Base-by-base conservation (phyloP, 352 stramenopile genomes). In the Phytophthora nicotianae region DNA sequence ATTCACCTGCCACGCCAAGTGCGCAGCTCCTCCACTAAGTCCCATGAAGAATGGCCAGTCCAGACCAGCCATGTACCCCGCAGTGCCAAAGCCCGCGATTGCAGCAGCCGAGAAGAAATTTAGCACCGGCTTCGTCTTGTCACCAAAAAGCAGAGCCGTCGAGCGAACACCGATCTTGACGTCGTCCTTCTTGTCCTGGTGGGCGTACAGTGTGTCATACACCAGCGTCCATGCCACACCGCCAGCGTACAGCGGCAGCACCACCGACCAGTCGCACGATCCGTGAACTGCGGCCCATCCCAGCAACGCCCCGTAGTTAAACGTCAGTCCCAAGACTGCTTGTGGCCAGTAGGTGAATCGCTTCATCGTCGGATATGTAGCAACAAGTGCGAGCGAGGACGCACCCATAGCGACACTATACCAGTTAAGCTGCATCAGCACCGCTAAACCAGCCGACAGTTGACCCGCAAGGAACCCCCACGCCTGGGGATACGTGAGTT, bases 201-300 rank as follows among this genome's bases (percentile, higher is more conserved):
- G 96, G 11, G 97, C 98, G 79, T 99, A 99, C 20, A 99, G 74
- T 13, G 97, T 99, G 78, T 99, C 98, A 74, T 99, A 99, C n/a
- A 99, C 91, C 24, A 99, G 67, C 17, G 98, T 99, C 97, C 97
- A 99, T n/a, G 85, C 85, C 8, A 99, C 79, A 26, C 96, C 95
- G 19, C 86, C 91, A 0, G 78, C 73, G 78, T 99, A 99, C 4
- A 99, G 77, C 16, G 97, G 97, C 49, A 93, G 69, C 35, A 98
- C 85, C n/a, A 98, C 79, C 2, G 72, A 59, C 89, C 84, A 95
- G 24, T 78, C 83, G n/a, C 77, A 92, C 5, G 68, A 71, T 19
- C 90, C 89, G 16, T 96, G 85, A 24, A 97, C 89, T 2, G 93
- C 92, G 2, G 89, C 83, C 85, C 88, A 98, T 17, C 94, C 98